Conservation (phyloP, 805 yeast species). For the Teunomyces barrocoloradensis region DNA sequence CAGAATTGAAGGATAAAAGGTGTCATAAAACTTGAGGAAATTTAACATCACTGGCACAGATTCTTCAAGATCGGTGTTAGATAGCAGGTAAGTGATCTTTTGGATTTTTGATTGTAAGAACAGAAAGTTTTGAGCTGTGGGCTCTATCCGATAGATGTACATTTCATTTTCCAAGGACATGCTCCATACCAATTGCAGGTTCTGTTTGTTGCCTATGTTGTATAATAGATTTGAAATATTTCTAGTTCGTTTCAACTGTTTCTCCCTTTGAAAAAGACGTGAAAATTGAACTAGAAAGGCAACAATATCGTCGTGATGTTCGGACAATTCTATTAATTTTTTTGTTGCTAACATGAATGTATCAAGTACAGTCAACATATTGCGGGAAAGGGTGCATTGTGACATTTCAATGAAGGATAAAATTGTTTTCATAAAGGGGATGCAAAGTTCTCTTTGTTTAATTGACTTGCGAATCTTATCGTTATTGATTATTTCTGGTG, state of each 20-base stretch:
- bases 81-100: conserved; percentile 20
- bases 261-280: conserved; percentile 15
- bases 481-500: conserved; percentile 1
- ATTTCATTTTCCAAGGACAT: conserved; percentile 32
- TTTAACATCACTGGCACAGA: neutral
- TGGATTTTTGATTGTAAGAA: conserved; percentile 28
- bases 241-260: conserved; percentile 38
- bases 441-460: neutral
- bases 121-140: conserved; percentile 9
- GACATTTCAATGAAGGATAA: conserved; percentile 1
- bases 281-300: conserved; percentile 3
- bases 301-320: neutral
- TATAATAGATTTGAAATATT: conserved; percentile 47
- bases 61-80: neutral
- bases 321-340: neutral
- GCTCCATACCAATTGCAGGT: conserved; percentile 1
- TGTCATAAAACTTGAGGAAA: neutral
- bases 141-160: conserved; percentile 12
- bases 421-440: conserved; percentile 3
- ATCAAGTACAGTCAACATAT: conserved; percentile 7
- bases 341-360: conserved; percentile 8
- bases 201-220: conserved; percentile 28
- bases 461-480: conserved; percentile 3
- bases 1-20: neutral
- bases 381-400: neutral